Evolutionary conservation across 306 rosid genomes (phyloP), one percentile per base, ranked within the genome.

Genomic region (Cotoneaster glaucophyllus): DNA sequence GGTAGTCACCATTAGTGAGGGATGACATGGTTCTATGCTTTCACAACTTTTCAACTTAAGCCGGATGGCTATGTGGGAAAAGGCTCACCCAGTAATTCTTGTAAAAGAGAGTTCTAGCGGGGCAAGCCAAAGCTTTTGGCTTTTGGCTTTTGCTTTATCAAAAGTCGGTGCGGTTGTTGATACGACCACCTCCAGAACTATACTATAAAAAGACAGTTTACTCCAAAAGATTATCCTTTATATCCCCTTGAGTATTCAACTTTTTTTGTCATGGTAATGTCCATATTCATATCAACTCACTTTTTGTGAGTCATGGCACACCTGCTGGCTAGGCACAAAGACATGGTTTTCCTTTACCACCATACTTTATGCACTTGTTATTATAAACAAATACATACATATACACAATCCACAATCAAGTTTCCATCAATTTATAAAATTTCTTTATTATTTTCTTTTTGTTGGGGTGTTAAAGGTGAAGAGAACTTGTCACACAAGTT

Each of bases 161-260:
- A 69, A 61, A 82, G 91, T 91, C 87, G 90, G 91, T 91, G 91
- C 86, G 70, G 77, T 82, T 70, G 80, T 80, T 85, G 77, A 80
- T 79, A 41, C 21, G 28, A 34, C 19, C 58, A 18, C 68, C 57
- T 73, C 68, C 41, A 41, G 29, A 48, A 61, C 34, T 25, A 8
- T 17, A 17, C 54, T n/a, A 4, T 4, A 53, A 29, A n/a, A 34
- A 39, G 14, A 71, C 58, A 41, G 18, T 25, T 24, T 11, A 73
- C 34, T 59, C 57, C 68, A 58, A 37, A 24, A 37, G 19, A 29
- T 29, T 29, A 70, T 70, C 74, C 54, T 17, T 48, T 48, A 17
- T 14, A 48, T 48, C 57, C 69, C 18, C 58, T 26, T 3, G 59
- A 8, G 41, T 18, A 11, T 19, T 34, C 64, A 2, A 54, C 63